phyloP scores from a whole-genome alignment of 2,329 filamentous ascomycete genomes.

The Magnaporthiopsis incrustans region DNA sequence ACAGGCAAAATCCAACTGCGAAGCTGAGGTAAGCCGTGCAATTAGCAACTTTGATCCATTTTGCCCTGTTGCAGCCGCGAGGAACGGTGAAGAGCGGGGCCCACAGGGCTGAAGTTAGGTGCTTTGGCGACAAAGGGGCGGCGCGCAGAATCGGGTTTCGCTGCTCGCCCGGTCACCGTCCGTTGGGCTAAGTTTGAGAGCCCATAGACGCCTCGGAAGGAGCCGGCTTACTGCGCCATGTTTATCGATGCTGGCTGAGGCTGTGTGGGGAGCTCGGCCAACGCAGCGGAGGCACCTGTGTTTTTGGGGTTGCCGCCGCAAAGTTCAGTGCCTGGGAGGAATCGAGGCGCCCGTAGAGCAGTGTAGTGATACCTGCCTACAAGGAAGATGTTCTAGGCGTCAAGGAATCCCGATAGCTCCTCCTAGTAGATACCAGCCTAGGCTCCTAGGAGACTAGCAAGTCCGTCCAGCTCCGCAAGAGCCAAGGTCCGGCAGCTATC shows the following conservation, averaged over 20 bases:
- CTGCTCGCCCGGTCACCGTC: background rate
- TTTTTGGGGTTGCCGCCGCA: background rate
- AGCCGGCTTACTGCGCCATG: background rate
- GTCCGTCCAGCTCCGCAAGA: background rate
- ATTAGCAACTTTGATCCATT: background rate
- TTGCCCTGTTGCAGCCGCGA: too few relatives aligned
- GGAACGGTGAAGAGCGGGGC: background rate
- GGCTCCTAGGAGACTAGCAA: background rate
- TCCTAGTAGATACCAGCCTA: background rate
- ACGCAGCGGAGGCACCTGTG: background rate
- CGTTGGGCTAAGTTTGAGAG: background rate
- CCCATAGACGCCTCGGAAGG: background rate
- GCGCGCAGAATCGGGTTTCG: too few relatives aligned
- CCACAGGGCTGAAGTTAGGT: background rate
- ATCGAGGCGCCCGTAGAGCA: background rate
- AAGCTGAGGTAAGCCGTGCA: background rate
- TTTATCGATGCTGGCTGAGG: background rate
- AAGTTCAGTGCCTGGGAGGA: background rate
- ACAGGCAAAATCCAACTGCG: background rate
- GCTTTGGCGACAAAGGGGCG: background rate
- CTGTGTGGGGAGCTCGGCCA: background rate
- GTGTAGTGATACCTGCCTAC: too few relatives aligned
- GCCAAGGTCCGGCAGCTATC: background rate
- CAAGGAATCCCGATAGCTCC: background rate
- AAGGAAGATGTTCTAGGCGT: background rate